Percentiles rank a stretch among this genome's conserved stretches.
phyloP scores from a whole-genome alignment of 805 yeast genomes.

The Spathaspora boniae region DNA sequence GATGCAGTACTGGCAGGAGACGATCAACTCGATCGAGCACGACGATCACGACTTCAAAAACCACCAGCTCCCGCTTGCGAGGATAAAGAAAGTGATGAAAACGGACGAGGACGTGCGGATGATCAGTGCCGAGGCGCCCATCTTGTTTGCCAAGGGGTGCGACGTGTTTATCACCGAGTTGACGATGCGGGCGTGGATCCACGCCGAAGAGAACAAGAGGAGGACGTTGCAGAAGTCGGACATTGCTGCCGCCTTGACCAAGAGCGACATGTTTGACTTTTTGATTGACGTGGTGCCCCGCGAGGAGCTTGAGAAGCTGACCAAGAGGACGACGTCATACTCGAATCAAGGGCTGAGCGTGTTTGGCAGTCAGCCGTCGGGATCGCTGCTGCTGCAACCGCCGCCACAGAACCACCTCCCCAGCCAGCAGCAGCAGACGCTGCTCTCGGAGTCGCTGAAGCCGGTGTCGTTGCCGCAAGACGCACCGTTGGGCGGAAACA shows the following conservation, averaged over 20 bases:
- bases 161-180: slow-evolving; percentile 95
- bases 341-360: slow-evolving; percentile 19
- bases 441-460: too few relatives aligned
- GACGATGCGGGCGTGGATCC: slow-evolving; percentile 99
- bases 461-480: too few relatives aligned
- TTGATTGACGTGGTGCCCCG: slow-evolving; percentile 94
- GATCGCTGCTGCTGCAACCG: background rate
- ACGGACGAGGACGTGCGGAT: slow-evolving; percentile 95
- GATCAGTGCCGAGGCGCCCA: slow-evolving; percentile 99
- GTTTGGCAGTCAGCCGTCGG: slow-evolving; percentile 11
- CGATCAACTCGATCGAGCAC: slow-evolving; percentile 84
- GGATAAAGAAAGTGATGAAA: slow-evolving; percentile 97
- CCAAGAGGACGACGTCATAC: slow-evolving; percentile 28
- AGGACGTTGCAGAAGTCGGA: slow-evolving; percentile 92
- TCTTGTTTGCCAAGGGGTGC: slow-evolving; percentile 95
- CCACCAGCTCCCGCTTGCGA: slow-evolving; percentile 91
- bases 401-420: slow-evolving; percentile 3
- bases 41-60: slow-evolving; percentile 89
- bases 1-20: slow-evolving; percentile 97
- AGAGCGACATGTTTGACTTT: slow-evolving; percentile 96
- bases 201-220: slow-evolving; percentile 94
- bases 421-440: too few relatives aligned
- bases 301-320: slow-evolving; percentile 69
- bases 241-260: slow-evolving; percentile 91
- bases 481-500: too few relatives aligned